Base-by-base conservation (phyloP, 2,329 filamentous ascomycete genomes). In the Beauveria scarabaeidicola region DNA sequence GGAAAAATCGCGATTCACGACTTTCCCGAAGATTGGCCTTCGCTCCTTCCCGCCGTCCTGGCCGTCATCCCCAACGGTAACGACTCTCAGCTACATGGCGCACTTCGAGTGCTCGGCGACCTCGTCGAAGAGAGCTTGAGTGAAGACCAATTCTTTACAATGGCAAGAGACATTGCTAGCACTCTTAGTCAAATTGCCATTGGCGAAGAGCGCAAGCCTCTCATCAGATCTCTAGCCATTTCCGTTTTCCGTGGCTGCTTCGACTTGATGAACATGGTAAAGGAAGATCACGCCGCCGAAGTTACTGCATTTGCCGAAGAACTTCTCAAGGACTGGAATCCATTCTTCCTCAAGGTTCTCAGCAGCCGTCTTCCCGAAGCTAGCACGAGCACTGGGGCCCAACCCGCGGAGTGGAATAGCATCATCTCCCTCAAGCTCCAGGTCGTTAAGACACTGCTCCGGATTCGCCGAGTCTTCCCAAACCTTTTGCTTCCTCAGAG, bases 21-120 rank as follows among this genome's bases (percentile, higher is more conserved):
- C 76, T 97, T 96, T 70, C 94, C 94, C 57, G 91, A 97, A 62
- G 83, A 92, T 68, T 99, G 94, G 94, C 91, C 92, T n/a, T 83
- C 84, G 65, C 83, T 99, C 47, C 84, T 99, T 32, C 90, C 91
- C 23, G 83, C 85, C 38, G 80, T 97, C 46, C 82, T 99, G 62
- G 82, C 83, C 47, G 81, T 92, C 54, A 89, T 97, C 68, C 84
- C 88, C 58, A 82, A 79, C 57, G 91, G 90, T 62, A 85, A 80
- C 63, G 90, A 96, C 67, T 77, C 80, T 51, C 91, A 96, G 70
- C 78, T 97, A 53, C 91, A 97, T 71, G 94, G 94, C 56, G 90
- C 93, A 9, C 79, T 99, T 62, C 89, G 89, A 70, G 91, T 97
- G 25, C 83, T 99, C 48, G 81, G 84, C 65, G 93, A 97, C 73